Conservation (phyloP, 2,329 filamentous ascomycete species). For the Rugonectria rugulosa region DNA sequence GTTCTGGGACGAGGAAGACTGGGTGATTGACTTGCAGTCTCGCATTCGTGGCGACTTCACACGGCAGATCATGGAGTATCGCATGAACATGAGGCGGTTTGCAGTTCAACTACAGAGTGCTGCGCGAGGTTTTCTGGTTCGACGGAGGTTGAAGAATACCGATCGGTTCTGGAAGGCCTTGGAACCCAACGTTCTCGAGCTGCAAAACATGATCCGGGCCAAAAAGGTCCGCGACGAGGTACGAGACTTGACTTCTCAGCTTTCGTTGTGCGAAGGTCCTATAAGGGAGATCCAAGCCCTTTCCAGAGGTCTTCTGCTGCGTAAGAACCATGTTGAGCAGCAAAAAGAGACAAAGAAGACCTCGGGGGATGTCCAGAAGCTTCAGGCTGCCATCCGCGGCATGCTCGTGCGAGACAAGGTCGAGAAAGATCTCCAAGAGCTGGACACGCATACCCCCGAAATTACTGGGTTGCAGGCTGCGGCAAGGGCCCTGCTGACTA, state of each 20-base stretch:
- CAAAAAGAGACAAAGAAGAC: slow-evolving; percentile 62
- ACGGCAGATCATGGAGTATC: slow-evolving; percentile 82
- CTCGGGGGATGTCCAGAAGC: slow-evolving; percentile 59
- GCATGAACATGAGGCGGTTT: slow-evolving; percentile 82
- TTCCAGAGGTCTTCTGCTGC: slow-evolving; percentile 72
- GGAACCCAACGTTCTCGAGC: slow-evolving; percentile 74
- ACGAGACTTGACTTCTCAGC: slow-evolving; percentile 62
- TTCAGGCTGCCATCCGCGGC: slow-evolving; percentile 75
- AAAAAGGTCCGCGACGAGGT: slow-evolving; percentile 69
- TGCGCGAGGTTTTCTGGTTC: slow-evolving; percentile 76
- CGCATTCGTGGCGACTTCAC: slow-evolving; percentile 88
- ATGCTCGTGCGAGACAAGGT: slow-evolving; percentile 67
- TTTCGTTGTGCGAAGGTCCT: slow-evolving; percentile 68
- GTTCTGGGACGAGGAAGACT: slow-evolving; percentile 85
- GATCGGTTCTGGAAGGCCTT: slow-evolving; percentile 74
- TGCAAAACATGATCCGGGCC: slow-evolving; percentile 84
- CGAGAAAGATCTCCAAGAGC: slow-evolving; percentile 58
- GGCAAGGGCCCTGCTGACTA: slow-evolving; percentile 67
- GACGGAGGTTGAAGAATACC: slow-evolving; percentile 67
- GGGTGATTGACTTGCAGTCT: slow-evolving; percentile 83
- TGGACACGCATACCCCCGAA: slow-evolving; percentile 59
- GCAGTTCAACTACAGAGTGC: slow-evolving; percentile 82
- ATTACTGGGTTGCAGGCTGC: slow-evolving; percentile 70
- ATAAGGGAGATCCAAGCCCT: slow-evolving; percentile 71
- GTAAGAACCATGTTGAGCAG: slow-evolving; percentile 64